Conservation (phyloP, 257 asterid genomes). For the Osmanthus fragrans region DNA sequence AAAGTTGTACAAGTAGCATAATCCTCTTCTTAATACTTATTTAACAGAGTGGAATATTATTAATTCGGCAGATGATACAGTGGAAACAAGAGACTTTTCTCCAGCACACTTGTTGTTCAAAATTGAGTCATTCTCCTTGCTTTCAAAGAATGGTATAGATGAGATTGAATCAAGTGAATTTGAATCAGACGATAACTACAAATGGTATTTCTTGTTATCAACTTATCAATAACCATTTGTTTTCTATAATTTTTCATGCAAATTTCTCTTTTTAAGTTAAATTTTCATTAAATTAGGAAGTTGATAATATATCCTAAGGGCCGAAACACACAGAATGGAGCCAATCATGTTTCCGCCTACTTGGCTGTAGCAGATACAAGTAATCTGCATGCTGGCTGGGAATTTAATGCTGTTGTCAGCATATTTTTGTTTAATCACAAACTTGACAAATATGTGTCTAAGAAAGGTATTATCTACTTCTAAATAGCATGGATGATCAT, state of each 20-base stretch:
- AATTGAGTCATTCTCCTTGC: not conserved
- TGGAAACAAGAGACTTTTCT: constrained; percentile 13
- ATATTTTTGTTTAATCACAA: constrained; percentile 26
- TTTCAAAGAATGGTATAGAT: not conserved
- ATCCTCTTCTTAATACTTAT: too few species aligned
- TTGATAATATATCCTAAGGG: constrained; percentile 21
- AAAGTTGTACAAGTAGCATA: too few species aligned
- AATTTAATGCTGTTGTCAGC: constrained; percentile 7
- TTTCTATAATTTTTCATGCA: too few species aligned
- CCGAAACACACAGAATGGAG: not conserved
- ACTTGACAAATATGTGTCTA: constrained; percentile 17
- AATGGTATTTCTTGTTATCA: not conserved
- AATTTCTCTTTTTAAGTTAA: too few species aligned
- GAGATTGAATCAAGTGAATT: not conserved
- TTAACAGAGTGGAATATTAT: too few species aligned
- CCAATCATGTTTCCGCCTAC: not conserved
- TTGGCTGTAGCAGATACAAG: constrained; percentile 2
- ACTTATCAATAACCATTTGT: too few species aligned
- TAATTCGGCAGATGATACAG: not conserved
- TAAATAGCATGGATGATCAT: too few species aligned
- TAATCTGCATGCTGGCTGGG: constrained; percentile 12
- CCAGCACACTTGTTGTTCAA: not conserved
- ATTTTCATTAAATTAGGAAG: constrained; percentile 6
- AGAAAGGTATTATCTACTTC: not conserved
- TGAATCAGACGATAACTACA: not conserved